Conservation (phyloP, 805 yeast species). For the Ogataea parapolymorpha region DNA sequence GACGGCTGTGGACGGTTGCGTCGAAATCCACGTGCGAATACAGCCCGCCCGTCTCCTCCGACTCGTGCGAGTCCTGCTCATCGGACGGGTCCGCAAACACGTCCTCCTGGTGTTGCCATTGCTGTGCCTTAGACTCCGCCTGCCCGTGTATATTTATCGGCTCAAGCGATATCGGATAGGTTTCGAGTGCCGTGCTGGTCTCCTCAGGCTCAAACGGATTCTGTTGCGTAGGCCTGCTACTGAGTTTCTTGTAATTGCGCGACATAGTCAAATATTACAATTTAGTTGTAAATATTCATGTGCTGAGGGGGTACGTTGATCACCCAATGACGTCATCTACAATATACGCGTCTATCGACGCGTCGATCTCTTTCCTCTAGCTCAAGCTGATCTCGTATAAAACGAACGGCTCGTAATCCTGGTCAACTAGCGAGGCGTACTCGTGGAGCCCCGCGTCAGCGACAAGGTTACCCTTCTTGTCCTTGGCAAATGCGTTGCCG, state of each 20-base stretch:
- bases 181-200: slow-evolving; percentile 12
- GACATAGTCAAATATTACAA: slow-evolving; percentile 8
- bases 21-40: slow-evolving; percentile 24
- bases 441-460: slow-evolving; percentile 66
- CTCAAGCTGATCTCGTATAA: slow-evolving; percentile 56
- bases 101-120: slow-evolving; percentile 16
- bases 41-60: not conserved
- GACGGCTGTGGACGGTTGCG: slow-evolving; percentile 12
- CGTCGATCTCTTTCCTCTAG: slow-evolving; percentile 12
- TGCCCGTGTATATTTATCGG: slow-evolving; percentile 3
- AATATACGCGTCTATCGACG: slow-evolving; percentile 3
- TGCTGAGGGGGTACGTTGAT: not conserved
- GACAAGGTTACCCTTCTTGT: slow-evolving; percentile 60
- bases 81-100: slow-evolving; percentile 7
- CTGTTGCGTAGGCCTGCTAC: slow-evolving; percentile 7
- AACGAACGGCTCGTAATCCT: slow-evolving; percentile 96
- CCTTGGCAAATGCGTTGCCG: slow-evolving; percentile 78
- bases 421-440: slow-evolving; percentile 88
- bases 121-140: slow-evolving; percentile 9
- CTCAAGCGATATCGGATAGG: slow-evolving; percentile 10
- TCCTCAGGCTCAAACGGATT: slow-evolving; percentile 13
- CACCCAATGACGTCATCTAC: slow-evolving; percentile 4
- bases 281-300: slow-evolving; percentile 1
- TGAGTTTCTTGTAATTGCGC: slow-evolving; percentile 15
- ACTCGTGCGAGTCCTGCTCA: not conserved